These are phyloP conservation scores for Capsicum pubescens DNA, from an alignment of 257 asterid genomes.

Conservation along the genomic window DNA sequence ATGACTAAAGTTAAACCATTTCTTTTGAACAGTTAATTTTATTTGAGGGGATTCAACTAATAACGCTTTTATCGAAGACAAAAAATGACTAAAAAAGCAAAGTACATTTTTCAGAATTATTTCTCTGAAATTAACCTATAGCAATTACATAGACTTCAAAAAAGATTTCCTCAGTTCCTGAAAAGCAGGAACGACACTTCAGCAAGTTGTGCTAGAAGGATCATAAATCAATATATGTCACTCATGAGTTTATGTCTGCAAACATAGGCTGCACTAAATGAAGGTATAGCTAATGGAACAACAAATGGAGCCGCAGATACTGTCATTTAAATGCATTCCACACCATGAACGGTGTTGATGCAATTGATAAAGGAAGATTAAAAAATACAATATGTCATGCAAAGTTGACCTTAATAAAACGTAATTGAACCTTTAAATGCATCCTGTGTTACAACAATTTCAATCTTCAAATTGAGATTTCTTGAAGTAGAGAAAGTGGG, in stretches of 20 bases:
- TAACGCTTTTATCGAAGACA: conserved; percentile 10
- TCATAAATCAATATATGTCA: conserved; percentile 13
- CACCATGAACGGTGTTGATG: no score
- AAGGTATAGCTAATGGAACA: neutral
- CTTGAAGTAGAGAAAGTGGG: no score
- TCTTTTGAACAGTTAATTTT: neutral
- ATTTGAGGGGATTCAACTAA: neutral
- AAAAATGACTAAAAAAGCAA: neutral
- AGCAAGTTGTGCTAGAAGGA: neutral
- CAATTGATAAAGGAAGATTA: no score
- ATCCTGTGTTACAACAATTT: no score
- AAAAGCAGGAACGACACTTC: conserved; percentile 7
- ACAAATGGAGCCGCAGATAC: neutral
- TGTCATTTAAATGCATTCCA: neutral
- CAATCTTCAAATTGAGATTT: no score
- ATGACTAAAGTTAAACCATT: neutral
- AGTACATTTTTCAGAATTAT: neutral
- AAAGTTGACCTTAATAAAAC: no score
- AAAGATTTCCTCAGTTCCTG: neutral
- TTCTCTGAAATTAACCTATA: neutral
- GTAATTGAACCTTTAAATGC: no score
- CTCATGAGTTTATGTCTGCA: neutral
- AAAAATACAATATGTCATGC: no score
- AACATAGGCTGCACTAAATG: neutral
- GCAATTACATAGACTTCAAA: conserved; percentile 2